Percentiles rank a stretch among this genome's conserved stretches.
Conservation (phyloP, 495 filamentous ascomycete species). For the Penicillium egyptiacum region DNA sequence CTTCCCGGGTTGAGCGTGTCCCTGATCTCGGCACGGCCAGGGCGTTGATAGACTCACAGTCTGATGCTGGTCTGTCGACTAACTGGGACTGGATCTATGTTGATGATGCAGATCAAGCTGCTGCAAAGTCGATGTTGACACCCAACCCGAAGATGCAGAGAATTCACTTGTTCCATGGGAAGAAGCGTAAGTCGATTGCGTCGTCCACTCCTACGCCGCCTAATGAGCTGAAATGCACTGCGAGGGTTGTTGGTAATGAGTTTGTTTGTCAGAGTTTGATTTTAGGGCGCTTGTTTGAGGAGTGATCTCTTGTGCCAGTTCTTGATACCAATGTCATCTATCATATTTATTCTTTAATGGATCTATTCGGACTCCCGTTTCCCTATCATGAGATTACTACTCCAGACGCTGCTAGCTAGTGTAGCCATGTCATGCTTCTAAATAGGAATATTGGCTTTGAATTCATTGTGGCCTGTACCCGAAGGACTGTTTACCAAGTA, state of each 20-base stretch:
- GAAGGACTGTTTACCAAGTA: no score
- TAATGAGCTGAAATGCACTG: slow-evolving; percentile 11
- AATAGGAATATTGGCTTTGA: no score
- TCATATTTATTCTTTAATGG: neutral
- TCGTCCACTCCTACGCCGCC: slow-evolving; percentile 32
- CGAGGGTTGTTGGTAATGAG: slow-evolving; percentile 76
- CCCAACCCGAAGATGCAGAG: slow-evolving; percentile 15
- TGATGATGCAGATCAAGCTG: slow-evolving; percentile 57
- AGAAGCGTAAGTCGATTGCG: slow-evolving; percentile 54
- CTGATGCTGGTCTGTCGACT: slow-evolving; percentile 30
- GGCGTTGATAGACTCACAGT: slow-evolving; percentile 52
- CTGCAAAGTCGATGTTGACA: slow-evolving; percentile 44
- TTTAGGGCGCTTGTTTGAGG: slow-evolving; percentile 72
- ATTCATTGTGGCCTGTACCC: no score
- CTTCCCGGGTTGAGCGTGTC: slow-evolving; percentile 61
- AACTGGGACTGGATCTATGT: slow-evolving; percentile 81
- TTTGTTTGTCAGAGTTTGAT: slow-evolving; percentile 93
- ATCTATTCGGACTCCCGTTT: neutral
- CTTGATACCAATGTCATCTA: slow-evolving; percentile 30
- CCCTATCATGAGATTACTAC: neutral
- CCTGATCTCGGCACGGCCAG: slow-evolving; percentile 60
- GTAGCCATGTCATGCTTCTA: no score
- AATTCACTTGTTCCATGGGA: slow-evolving; percentile 21
- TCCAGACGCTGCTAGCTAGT: neutral
- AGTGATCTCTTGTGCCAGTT: slow-evolving; percentile 33